Base-by-base conservation (phyloP, 2,329 filamentous ascomycete genomes). In the Fusarium liriodendri region DNA sequence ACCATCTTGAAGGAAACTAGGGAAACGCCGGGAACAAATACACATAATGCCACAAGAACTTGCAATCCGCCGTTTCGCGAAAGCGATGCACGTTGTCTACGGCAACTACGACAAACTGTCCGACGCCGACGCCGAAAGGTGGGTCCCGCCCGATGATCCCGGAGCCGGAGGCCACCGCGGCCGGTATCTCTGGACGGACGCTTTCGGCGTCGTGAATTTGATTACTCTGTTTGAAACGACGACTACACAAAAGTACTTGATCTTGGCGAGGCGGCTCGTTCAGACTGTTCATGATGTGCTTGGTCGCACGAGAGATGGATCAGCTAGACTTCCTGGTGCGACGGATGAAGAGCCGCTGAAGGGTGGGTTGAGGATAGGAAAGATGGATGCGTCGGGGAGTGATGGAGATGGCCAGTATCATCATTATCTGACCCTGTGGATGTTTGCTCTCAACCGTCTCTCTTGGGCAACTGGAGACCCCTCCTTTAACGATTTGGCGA, bases 371-470 rank as follows among this genome's bases (percentile, higher is more conserved):
- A 83, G 89, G 1, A 91, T 91, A 67, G 89, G 89, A 29, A 91
- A 91, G 77, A 70, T 83, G 14, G 81, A 86, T 3, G 87, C 82
- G 14, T 64, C 70, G 1, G 89, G 89, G 0, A 76, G 81, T 1
- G 88, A 91, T 62, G 83, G 85, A 9, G 89, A 91, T 77, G 89
- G 89, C 3, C 89, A 91, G 77, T 91, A 91, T 69, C 88, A 90
- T 72, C 89, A 91, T 74, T 91, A 91, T 71, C 81, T 91, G 22
- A 90, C 88, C 0, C 76, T 90, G 6, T 91, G 89, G 89, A 90
- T 91, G 88, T 90, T 90, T 76, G 88, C 89, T 2, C 82, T 91
- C 6, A 90, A 89, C 75, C 83, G 89, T 2, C 81, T 90, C 45
- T 83, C 86, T 0, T 69, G 86, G 38, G 88, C 87, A 4, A 84